Evolutionary conservation across 345 rosid genomes (phyloP), one percentile per base, ranked within the genome.

Genomic region (Camelina laxa): DNA sequence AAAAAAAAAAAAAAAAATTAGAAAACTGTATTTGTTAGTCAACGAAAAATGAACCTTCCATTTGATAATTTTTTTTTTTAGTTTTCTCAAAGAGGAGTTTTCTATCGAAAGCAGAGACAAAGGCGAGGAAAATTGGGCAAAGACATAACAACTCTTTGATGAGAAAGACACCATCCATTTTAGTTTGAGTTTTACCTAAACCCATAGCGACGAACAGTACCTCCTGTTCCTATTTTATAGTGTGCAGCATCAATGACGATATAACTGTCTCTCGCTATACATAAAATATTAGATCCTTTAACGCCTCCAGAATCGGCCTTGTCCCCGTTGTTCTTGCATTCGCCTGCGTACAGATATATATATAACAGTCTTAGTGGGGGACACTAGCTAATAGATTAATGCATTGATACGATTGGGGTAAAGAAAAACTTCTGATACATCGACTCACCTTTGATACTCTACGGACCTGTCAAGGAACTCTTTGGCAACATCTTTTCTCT

Each of bases 391-490:
- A 17, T 73, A 59, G 21, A 51, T 70, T 30, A 27, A 48, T 10
- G 22, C 22, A 69, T 15, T 10, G 64, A 21, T 41, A 60, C 4
- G 2, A 67, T 19, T 17, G 56, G 27, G 27, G 21, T 22, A 57
- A 21, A 15, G n/a, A 60, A 60, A 49, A 65, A 14, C 22, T 15
- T 65, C 2, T 39, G 63, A 1, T 27, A 27, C 4, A 27, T 65
- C 14, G n/a, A 72, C 77, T 78, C 48, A 92, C 99, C 82, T 87
- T 60, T 92, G 96, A 81, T 89, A 85, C 54, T 90, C 96, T 74
- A 82, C 75, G 36, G 97, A 89, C 19, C 98, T 92, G 69, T 91
- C 97, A 35, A 90, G 78, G 84, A 95, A 95, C 87, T 92, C 98
- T 74, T 86, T 84, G 1, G 91, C 87, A 63, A 92, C 67, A 73